Percentiles rank a stretch among this genome's conserved stretches.
Conservation (phyloP, 2,329 filamentous ascomycete genomes). For the Colletotrichum sp. region DNA sequence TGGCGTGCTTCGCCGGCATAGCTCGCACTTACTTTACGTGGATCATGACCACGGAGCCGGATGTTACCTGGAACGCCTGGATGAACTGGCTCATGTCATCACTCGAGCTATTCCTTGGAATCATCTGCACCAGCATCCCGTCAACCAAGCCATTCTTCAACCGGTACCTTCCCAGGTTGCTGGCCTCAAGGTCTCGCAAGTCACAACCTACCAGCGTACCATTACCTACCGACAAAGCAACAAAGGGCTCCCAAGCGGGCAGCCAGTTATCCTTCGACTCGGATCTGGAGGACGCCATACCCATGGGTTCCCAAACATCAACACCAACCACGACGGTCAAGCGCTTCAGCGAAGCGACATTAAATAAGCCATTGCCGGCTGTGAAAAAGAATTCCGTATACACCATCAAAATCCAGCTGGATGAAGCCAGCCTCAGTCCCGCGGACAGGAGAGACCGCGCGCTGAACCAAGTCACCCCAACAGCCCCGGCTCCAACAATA, state of each 20-base stretch:
- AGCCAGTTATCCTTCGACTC: not conserved
- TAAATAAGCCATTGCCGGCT: slow-evolving; percentile 35
- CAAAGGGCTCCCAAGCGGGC: not conserved
- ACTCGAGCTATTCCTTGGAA: slow-evolving; percentile 48
- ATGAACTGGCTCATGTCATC: slow-evolving; percentile 37
- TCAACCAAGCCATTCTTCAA: slow-evolving; percentile 50
- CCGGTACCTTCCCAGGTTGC: slow-evolving; percentile 35
- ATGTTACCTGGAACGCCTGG: slow-evolving; percentile 41
- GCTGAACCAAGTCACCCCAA: not conserved
- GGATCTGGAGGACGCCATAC: not conserved
- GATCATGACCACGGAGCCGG: slow-evolving; percentile 30
- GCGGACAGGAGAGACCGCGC: slow-evolving; percentile 8
- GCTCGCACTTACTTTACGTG: slow-evolving; percentile 42
- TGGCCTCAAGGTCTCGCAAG: slow-evolving; percentile 16
- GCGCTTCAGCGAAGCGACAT: not conserved
- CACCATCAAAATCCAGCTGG: slow-evolving; percentile 20
- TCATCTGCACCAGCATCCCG: slow-evolving; percentile 50
- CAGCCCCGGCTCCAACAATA: not conserved
- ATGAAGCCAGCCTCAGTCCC: slow-evolving; percentile 2
- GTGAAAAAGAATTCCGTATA: slow-evolving; percentile 15
- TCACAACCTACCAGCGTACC: not conserved
- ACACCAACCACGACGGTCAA: not conserved
- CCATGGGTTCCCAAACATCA: not conserved
- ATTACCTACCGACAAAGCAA: not conserved
- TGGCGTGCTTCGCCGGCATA: slow-evolving; percentile 46